phyloP scores from a whole-genome alignment of 306 rosid genomes.

The Herpetospermum pedunculosum region DNA sequence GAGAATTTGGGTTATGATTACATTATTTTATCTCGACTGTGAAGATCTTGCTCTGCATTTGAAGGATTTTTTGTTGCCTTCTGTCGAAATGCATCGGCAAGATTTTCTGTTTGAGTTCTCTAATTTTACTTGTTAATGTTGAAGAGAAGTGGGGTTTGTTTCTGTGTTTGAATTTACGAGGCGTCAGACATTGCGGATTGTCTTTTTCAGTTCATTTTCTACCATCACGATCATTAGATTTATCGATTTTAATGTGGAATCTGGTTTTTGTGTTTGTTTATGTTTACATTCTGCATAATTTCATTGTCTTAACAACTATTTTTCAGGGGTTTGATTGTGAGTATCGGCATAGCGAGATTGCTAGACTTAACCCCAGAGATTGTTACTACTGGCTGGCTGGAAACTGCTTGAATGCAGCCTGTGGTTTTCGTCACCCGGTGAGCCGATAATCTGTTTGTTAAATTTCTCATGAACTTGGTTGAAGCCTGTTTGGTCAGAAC shows the following conservation, averaged over 20 bases:
- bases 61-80: conserved; percentile 12
- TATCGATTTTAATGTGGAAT: background rate
- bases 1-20: background rate
- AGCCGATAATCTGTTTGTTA: conserved; percentile 16
- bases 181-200: background rate
- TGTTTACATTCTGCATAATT: background rate
- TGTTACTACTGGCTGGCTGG: conserved; percentile 91
- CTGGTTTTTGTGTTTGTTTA: background rate
- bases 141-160: background rate
- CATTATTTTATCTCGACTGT: conserved; percentile 14
- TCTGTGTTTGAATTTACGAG: background rate
- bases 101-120: background rate
- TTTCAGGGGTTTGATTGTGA: conserved; percentile 77
- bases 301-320: background rate
- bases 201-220: background rate
- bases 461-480: background rate
- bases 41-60: conserved; percentile 22
- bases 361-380: conserved; percentile 80
- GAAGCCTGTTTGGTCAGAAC: background rate
- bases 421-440: conserved; percentile 92
- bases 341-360: conserved; percentile 75
- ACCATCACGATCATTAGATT: background rate
- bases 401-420: conserved; percentile 55
- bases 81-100: background rate
- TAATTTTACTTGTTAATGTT: background rate